phyloP scores from a whole-genome alignment of 2,329 filamentous ascomycete species.

The Xylariales sp. region DNA sequence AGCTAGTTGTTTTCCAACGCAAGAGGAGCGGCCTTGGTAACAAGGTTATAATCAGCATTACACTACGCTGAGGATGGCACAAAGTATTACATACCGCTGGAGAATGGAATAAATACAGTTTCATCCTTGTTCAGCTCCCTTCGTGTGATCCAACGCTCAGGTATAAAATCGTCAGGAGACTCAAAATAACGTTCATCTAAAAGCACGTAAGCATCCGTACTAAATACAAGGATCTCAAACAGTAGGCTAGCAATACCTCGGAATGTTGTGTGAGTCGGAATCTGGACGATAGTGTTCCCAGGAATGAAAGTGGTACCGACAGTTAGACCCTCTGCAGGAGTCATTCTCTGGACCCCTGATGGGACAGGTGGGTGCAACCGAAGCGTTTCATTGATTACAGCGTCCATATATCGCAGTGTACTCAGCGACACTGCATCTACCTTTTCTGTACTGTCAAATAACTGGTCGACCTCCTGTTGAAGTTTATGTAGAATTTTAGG shows the following conservation, averaged over 20 bases:
- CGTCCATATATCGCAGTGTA: conserved; percentile 9
- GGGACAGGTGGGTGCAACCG: conserved; percentile 10
- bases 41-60: neutral
- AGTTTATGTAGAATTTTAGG: conserved; percentile 15
- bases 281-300: conserved; percentile 27
- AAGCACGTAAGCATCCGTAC: neutral
- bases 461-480: conserved; percentile 16
- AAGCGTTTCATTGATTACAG: conserved; percentile 10
- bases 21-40: conserved; percentile 23
- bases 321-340: conserved; percentile 30
- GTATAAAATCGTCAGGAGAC: conserved; percentile 17
- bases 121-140: conserved; percentile 16
- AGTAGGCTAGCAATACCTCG: conserved; percentile 11
- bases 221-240: conserved; percentile 1
- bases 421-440: conserved; percentile 10
- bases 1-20: conserved; percentile 30
- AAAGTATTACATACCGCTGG: conserved; percentile 12
- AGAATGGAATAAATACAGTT: conserved; percentile 20
- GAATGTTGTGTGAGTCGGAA: conserved; percentile 21
- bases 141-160: conserved; percentile 16
- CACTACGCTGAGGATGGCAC: neutral
- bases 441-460: conserved; percentile 13
- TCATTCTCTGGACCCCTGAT: conserved; percentile 27
- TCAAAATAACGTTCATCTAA: conserved; percentile 15
- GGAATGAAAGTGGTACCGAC: conserved; percentile 29